Base-by-base conservation (phyloP, 192 early-diverging fungal species). In the Coemansia sp. region DNA sequence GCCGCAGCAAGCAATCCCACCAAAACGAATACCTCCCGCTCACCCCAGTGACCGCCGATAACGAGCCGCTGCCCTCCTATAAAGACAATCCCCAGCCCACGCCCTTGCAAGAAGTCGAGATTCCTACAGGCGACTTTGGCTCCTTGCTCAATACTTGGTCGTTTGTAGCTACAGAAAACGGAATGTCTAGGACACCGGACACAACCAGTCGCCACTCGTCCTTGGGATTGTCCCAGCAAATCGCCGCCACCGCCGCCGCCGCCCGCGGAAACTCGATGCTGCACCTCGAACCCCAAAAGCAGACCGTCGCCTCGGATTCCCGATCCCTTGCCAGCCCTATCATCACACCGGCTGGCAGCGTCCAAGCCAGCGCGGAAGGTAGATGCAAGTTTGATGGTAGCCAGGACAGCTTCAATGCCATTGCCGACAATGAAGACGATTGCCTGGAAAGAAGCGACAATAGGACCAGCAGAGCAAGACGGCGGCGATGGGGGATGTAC, bases 61-160 rank as follows among this genome's bases (percentile, higher is more conserved):
- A 15, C 15, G 45, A 28, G 9, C 2, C 35, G 23, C 23, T 15
- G 48, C 45, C 47, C n/a, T n/a, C n/a, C n/a, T n/a, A 15, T 17
- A 28, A 15, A 8, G 28, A 15, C 5, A n/a, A 25, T 24, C 7
- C 22, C 5, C 30, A 34, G 29, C 6, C 45, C 5, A 27, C 50
- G 23, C 28, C 53, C 10, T 35, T 73, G 18, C 59, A 52, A n/a
- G 55, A 53, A 11, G 50, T 74, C 9, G 43, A 67, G 17, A 74
- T 74, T 38, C 71, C 71, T 3, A 58, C 58, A 1, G 64, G 64
- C 23, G 52, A 48, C 6, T 29, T 74, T 8, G 64, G 49, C 30
- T 55, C 59, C 0, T 33, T 74, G 59, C 71, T 67, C 17, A 74
- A 59, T 23, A 59, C 71, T 2, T 74, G 71, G 71, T 62, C 63